phyloP scores from a whole-genome alignment of 1,139 yeast genomes.

The Hanseniaspora gamundiae region DNA sequence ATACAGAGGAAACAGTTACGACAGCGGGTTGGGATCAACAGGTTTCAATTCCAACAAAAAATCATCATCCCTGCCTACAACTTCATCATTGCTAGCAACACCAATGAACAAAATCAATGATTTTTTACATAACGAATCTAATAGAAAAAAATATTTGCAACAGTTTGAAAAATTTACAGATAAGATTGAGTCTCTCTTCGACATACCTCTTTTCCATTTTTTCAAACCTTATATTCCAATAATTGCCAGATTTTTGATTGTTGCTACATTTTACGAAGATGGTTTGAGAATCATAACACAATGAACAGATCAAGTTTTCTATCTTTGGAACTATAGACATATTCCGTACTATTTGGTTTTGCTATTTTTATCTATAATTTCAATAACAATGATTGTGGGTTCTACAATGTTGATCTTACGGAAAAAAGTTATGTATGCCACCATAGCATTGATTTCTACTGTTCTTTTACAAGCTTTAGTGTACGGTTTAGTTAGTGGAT shows the following conservation, averaged over 20 bases:
- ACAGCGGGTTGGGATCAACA: conserved; percentile 3
- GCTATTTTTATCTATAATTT: conserved; percentile 50
- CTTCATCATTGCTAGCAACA: no score
- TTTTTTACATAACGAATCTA: conserved; percentile 5
- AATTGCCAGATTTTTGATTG: conserved; percentile 80
- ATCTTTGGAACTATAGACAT: conserved; percentile 69
- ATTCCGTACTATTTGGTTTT: conserved; percentile 72
- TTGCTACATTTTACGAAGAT: conserved; percentile 91
- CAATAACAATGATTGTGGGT: conserved; percentile 59
- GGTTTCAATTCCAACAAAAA: background rate
- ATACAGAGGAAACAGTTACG: conserved; percentile 6
- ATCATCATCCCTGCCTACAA: background rate
- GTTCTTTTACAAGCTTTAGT: conserved; percentile 78
- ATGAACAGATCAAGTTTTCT: conserved; percentile 87
- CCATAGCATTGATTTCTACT: conserved; percentile 57
- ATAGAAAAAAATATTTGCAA: conserved; percentile 2
- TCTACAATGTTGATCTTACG: conserved; percentile 64
- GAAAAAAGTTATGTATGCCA: conserved; percentile 54
- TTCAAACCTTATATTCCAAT: conserved; percentile 70
- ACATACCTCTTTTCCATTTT: conserved; percentile 22
- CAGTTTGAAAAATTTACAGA: conserved; percentile 21
- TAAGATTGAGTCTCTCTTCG: conserved; percentile 29
- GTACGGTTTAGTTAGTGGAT: conserved; percentile 78
- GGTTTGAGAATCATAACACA: conserved; percentile 73
- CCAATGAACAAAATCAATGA: background rate